phyloP scores from a whole-genome alignment of 352 stramenopile genomes.

The Globisporangium apiculatum region DNA sequence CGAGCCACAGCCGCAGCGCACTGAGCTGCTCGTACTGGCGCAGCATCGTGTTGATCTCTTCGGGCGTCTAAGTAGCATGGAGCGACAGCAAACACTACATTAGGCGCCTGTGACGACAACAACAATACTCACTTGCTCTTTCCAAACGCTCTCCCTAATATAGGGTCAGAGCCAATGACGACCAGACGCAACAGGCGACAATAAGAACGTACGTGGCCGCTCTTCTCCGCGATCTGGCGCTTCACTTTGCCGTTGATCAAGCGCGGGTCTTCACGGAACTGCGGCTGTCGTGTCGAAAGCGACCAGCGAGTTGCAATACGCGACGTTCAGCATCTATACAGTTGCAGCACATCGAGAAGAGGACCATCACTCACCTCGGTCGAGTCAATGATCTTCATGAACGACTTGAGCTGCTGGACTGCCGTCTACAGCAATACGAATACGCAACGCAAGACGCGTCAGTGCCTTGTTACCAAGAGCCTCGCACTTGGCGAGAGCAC shows the following conservation, averaged over 20 bases:
- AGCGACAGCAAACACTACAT: no score
- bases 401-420: constrained; percentile 81
- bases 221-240: constrained; percentile 76
- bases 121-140: background rate
- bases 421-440: constrained; percentile 35
- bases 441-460: background rate
- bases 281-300: constrained; percentile 22
- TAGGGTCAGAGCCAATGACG: background rate
- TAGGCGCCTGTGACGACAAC: background rate
- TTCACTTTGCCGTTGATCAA: constrained; percentile 84
- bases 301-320: background rate
- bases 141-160: background rate
- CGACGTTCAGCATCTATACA: background rate
- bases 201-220: constrained; percentile 42
- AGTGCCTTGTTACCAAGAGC: no score
- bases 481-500: background rate
- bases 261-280: constrained; percentile 60
- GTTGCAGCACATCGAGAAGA: background rate
- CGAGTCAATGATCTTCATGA: constrained; percentile 71
- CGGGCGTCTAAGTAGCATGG: constrained; percentile 31
- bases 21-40: constrained; percentile 79
- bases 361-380: constrained; percentile 37
- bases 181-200: no score
- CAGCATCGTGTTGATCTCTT: constrained; percentile 86
- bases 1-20: constrained; percentile 66